Base-by-base conservation (phyloP, 1,139 yeast genomes). In the Pichia sp. region DNA sequence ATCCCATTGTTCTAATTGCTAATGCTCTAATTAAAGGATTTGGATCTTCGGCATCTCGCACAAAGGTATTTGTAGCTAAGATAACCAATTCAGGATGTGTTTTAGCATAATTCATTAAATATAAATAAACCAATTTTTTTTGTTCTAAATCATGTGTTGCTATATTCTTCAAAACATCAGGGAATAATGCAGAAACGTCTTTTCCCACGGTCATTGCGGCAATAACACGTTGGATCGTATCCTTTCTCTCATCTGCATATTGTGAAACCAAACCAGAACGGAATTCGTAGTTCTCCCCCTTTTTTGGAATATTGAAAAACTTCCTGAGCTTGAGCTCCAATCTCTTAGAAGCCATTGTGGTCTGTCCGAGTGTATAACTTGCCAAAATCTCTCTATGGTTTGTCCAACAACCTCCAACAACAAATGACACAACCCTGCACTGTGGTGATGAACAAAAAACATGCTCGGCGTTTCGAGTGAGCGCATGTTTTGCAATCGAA, bases 161-260 rank as follows among this genome's bases (percentile, higher is more conserved):
- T 53, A 93, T 84, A 63, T 93, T 93, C 66, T 93, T 93, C 62
- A 93, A 69, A 26, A 93, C 95, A 61, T 93, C 97, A 1, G 99
- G 98, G 54, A 93, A 93, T 47, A 93, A 70, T 1, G 94, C 78
- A 11, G 95, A 85, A 23, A 93, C 97, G 63, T 93, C 98, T 60
- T 93, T 93, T n/a, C 98, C 98, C 25, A 89, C 77, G 0, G 98
- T 93, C 99, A 93, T 93, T 47, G 96, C 97, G 45, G 93, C 95
- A 57, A 93, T 93, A 20, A 95, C 95, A 45, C 96, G 72, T 64
- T 89, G 95, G 52, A 93, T 93, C 22, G 98, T 95, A 62, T 93
- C 98, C 61, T 91, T 93, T 47, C 96, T 70, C 53, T 93, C 96
- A 53, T 78, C 81, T 32, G 96, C 94, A 63, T 87, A 93, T 63